Evolutionary conservation across 139 green algal genomes (phyloP).

Genomic region (Bryopsis sp.): DNA sequence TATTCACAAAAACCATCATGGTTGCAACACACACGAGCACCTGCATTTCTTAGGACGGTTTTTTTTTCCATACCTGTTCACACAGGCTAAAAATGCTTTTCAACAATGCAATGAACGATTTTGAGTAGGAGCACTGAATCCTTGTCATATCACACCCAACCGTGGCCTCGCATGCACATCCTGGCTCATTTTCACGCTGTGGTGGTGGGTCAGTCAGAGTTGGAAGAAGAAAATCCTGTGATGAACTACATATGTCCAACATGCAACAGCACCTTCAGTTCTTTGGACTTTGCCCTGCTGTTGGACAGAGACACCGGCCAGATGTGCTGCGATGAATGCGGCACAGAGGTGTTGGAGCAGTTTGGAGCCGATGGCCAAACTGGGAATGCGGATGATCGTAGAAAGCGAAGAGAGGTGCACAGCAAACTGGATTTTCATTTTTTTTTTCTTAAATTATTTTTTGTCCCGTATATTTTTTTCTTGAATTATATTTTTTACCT

Average conservation of each 20-base stretch:
- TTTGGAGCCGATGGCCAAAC: slow-evolving; percentile 7
- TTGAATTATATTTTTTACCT: no score
- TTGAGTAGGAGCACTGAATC: no score
- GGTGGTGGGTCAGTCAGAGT: background rate
- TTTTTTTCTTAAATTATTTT: no score
- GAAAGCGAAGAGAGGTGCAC: slow-evolving; percentile 6
- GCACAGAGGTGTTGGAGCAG: slow-evolving; percentile 20
- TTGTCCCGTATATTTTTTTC: no score
- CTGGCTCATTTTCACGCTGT: background rate
- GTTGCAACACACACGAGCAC: no score
- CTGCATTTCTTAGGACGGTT: no score
- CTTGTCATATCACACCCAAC: no score
- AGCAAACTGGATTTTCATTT: background rate
- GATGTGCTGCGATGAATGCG: slow-evolving; percentile 24
- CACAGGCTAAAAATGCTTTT: no score
- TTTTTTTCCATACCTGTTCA: no score
- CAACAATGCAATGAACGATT: no score
- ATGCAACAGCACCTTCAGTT: slow-evolving; percentile 23
- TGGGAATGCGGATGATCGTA: slow-evolving; percentile 23
- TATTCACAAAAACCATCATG: no score
- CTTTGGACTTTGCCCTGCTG: slow-evolving; percentile 24
- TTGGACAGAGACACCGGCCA: background rate
- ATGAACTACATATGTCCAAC: slow-evolving; percentile 18
- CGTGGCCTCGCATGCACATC: no score
- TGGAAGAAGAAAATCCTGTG: slow-evolving; percentile 7